A percentile compares a stretch with the other conserved stretches of the same genome.
Evolutionary conservation across 768 basidiomycete species (phyloP).

Genomic region (Russula sp.): DNA sequence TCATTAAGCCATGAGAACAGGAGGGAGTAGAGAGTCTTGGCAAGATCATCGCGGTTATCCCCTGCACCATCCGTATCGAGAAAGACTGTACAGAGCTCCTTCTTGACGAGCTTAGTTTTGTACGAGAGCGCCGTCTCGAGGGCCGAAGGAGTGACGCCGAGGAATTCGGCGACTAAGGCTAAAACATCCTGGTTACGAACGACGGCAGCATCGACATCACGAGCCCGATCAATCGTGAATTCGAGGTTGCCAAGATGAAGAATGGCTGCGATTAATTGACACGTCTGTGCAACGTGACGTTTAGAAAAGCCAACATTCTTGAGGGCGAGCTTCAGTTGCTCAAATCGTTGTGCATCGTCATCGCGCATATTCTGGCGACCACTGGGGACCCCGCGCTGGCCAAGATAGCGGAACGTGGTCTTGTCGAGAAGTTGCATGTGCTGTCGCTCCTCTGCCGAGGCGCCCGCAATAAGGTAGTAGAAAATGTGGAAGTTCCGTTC

Average conservation of each 20-base stretch:
- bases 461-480: constrained; percentile 93
- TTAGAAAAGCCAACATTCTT: constrained; percentile 93
- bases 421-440: constrained; percentile 82
- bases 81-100: constrained; percentile 96
- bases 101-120: constrained; percentile 88
- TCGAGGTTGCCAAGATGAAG: constrained; percentile 95
- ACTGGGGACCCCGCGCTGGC: constrained; percentile 49
- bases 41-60: constrained; percentile 90
- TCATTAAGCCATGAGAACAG: constrained; percentile 97
- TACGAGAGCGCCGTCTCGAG: constrained; percentile 83
- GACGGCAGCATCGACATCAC: constrained; percentile 90
- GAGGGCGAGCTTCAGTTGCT: constrained; percentile 90
- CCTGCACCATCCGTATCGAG: constrained; percentile 91
- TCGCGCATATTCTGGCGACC: constrained; percentile 47
- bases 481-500: constrained; percentile 98
- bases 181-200: constrained; percentile 81
- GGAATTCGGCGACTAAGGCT: constrained; percentile 82
- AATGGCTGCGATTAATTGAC: constrained; percentile 92
- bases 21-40: constrained; percentile 88
- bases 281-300: constrained; percentile 90
- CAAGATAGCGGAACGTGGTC: constrained; percentile 81
- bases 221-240: constrained; percentile 74
- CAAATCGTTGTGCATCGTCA: constrained; percentile 84
- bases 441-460: constrained; percentile 78
- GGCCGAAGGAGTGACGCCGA: constrained; percentile 68